Percentiles rank a stretch among this genome's conserved stretches.
Evolutionary conservation across 2,329 filamentous ascomycete species (phyloP).

Genomic region (Colletotrichum spinosum): DNA sequence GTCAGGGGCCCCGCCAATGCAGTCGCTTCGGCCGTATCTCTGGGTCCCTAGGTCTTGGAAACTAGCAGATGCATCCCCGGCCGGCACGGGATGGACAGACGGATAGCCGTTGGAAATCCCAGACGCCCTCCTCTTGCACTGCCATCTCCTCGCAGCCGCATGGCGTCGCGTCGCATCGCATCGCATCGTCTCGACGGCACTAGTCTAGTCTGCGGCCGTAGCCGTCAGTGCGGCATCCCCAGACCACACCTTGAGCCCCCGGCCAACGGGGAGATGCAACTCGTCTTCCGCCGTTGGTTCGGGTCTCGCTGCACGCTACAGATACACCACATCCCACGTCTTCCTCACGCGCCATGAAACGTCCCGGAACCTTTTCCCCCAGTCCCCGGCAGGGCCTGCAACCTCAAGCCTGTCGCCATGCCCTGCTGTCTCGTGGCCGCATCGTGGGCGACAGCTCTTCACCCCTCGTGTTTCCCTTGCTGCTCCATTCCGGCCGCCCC

Average conservation of each 20-base stretch:
- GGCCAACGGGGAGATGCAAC: conserved; percentile 29
- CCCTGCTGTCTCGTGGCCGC: conserved; percentile 25
- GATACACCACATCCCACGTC: conserved; percentile 26
- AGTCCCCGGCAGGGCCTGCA: conserved; percentile 18
- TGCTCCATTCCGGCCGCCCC: conserved; percentile 9
- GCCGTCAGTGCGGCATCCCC: conserved; percentile 13
- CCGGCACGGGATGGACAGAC: conserved; percentile 18
- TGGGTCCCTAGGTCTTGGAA: conserved; percentile 20
- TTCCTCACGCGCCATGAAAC: conserved; percentile 21
- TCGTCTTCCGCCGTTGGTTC: conserved; percentile 27
- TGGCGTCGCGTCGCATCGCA: conserved; percentile 7
- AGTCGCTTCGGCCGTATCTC: conserved; percentile 30
- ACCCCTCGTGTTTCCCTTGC: conserved; percentile 29
- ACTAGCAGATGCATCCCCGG: conserved; percentile 28
- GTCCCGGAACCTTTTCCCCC: conserved; percentile 23
- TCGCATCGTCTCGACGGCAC: neutral
- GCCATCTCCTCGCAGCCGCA: conserved; percentile 22
- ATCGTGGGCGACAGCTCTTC: conserved; percentile 32
- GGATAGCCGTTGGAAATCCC: conserved; percentile 27
- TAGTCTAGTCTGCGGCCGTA: conserved; percentile 32
- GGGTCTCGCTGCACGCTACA: conserved; percentile 17
- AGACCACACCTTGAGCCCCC: conserved; percentile 2
- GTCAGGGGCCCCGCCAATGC: conserved; percentile 19
- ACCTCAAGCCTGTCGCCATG: conserved; percentile 23
- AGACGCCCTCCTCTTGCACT: conserved; percentile 25